A percentile compares a stretch with the other conserved stretches of the same genome.
Conservation (phyloP, 352 stramenopile species). For the Globisporangium yorkense region DNA sequence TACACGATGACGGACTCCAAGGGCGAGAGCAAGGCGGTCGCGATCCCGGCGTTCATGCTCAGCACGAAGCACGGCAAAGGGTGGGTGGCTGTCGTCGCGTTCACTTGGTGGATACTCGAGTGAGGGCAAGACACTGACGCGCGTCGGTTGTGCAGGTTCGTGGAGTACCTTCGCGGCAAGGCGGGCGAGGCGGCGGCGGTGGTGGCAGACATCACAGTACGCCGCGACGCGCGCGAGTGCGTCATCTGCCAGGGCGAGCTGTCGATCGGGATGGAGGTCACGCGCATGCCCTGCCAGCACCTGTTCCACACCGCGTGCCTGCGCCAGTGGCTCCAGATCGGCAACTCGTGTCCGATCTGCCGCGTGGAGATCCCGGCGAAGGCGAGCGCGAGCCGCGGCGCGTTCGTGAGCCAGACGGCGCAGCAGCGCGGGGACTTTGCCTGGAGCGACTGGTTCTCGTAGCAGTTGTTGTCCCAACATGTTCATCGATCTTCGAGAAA, state of each 20-base stretch:
- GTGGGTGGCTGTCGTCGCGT: constrained; percentile 14
- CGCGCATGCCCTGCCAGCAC: constrained; percentile 71
- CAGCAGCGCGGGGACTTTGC: constrained; percentile 51
- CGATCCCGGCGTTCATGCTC: constrained; percentile 78
- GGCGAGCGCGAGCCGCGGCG: constrained; percentile 18
- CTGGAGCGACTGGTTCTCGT: constrained; percentile 81
- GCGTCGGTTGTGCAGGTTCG: constrained; percentile 26
- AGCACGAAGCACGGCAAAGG: constrained; percentile 60
- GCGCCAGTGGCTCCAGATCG: constrained; percentile 76
- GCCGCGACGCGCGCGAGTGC: constrained; percentile 67
- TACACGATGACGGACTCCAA: constrained; percentile 84
- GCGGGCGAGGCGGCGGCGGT: constrained; percentile 9
- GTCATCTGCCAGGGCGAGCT: constrained; percentile 81
- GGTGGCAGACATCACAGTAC: constrained; percentile 45
- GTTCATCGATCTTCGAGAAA: too few species aligned
- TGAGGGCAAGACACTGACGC: not conserved
- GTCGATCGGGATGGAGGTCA: constrained; percentile 61
- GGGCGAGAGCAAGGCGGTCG: constrained; percentile 45
- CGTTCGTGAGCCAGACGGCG: constrained; percentile 24
- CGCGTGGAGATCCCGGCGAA: constrained; percentile 68
- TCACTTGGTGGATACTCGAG: too few species aligned
- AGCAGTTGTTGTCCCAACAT: too few species aligned
- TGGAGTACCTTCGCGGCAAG: constrained; percentile 43
- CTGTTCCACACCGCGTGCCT: constrained; percentile 79
- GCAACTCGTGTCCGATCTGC: constrained; percentile 81